Conservation (phyloP, 2,329 filamentous ascomycete genomes). For the Trichoderma sp. region DNA sequence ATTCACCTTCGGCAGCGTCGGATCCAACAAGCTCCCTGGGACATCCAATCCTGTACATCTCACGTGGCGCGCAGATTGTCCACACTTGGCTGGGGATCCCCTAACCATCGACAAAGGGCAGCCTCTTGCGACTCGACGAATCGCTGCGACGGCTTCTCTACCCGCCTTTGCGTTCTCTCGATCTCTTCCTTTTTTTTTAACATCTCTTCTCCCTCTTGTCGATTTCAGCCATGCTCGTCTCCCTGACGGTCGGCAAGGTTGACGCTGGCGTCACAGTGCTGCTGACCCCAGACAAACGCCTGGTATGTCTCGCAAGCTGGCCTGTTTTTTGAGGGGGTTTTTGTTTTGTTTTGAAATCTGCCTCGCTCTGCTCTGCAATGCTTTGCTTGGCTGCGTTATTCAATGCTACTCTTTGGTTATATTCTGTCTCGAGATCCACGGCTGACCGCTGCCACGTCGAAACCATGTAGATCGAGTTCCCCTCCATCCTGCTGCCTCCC, state of each 20-base stretch:
- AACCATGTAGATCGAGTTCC: slow-evolving; percentile 81
- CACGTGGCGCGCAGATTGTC: background rate
- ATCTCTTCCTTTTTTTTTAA: background rate
- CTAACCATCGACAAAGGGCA: background rate
- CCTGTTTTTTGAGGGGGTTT: too few relatives aligned
- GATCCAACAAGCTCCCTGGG: background rate
- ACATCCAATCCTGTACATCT: background rate
- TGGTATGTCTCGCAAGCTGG: slow-evolving; percentile 58
- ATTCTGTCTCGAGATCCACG: background rate
- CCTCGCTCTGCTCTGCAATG: background rate
- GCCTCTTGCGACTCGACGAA: slow-evolving; percentile 1
- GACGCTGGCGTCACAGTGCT: slow-evolving; percentile 97
- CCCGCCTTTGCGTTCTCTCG: background rate
- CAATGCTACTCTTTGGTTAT: too few relatives aligned
- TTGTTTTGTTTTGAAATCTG: background rate
- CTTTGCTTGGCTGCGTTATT: background rate
- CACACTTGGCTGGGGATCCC: background rate
- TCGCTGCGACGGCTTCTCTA: background rate
- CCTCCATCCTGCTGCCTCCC: slow-evolving; percentile 90
- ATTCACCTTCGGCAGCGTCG: background rate
- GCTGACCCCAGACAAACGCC: slow-evolving; percentile 91
- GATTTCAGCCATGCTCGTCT: slow-evolving; percentile 74
- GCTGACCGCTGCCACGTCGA: slow-evolving; percentile 17
- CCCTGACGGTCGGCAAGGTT: slow-evolving; percentile 97
- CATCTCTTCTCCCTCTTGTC: background rate